Evolutionary conservation across 306 rosid genomes (phyloP).

Genomic region (Inga laurina): DNA sequence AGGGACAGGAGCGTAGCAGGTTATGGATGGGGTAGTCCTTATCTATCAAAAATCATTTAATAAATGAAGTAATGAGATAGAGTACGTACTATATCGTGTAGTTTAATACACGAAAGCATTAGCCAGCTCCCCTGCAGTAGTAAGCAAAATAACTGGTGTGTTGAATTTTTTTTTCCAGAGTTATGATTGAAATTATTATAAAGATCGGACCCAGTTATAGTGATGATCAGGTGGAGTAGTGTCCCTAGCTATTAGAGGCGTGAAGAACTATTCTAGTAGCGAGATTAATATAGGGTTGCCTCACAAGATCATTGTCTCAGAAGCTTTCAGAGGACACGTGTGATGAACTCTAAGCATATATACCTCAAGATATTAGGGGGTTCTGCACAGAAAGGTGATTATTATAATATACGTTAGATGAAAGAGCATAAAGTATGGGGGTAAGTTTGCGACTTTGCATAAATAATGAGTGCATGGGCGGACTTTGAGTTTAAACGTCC

Average conservation of each 20-base stretch:
- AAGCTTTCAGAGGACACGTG: not conserved
- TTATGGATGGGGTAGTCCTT: not conserved
- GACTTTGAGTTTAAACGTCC: slow-evolving; percentile 21
- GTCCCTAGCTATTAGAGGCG: not conserved
- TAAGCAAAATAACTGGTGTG: not conserved
- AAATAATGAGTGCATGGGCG: slow-evolving; percentile 17
- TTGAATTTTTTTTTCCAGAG: not conserved
- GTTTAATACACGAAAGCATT: not conserved
- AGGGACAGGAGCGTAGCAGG: not conserved
- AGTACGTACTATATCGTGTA: not conserved
- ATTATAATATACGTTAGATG: not conserved
- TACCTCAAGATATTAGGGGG: not conserved
- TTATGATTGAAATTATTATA: not conserved
- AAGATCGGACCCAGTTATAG: not conserved
- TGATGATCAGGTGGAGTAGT: not conserved
- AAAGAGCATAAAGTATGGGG: not conserved
- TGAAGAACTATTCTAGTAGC: not conserved
- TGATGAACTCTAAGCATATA: not conserved
- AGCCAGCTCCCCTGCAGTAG: not conserved
- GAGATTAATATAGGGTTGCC: not conserved
- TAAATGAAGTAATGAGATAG: not conserved
- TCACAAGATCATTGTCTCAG: not conserved
- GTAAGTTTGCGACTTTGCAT: no score
- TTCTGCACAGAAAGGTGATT: not conserved
- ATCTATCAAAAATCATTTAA: not conserved